Conservation (phyloP, 2,329 filamentous ascomycete species). For the Verticillium nubilum region DNA sequence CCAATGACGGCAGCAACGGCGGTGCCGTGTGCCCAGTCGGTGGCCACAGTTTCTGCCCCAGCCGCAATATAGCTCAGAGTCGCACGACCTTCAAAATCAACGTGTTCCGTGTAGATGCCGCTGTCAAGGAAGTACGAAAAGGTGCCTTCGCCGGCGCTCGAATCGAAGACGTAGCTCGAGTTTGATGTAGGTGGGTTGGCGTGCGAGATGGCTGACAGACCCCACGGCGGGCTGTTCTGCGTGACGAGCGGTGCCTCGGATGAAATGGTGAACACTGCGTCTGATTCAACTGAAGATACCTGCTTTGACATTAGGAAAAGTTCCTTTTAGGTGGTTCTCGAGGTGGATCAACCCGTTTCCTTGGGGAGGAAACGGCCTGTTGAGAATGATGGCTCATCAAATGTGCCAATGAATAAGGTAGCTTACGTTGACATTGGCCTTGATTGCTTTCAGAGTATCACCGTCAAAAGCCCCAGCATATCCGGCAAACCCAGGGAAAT, state of each 20-base stretch:
- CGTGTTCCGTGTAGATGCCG: constrained; percentile 16
- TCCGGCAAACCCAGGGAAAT: constrained; percentile 19
- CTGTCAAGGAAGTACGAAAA: constrained; percentile 20
- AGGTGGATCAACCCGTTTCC: too few species aligned
- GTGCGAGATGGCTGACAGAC: constrained; percentile 35
- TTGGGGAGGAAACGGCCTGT: too few species aligned
- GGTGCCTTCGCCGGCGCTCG: constrained; percentile 14
- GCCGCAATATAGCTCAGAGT: constrained; percentile 24
- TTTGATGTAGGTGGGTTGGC: constrained; percentile 13
- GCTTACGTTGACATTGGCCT: constrained; percentile 16
- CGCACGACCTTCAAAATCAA: constrained; percentile 37
- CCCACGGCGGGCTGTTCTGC: constrained; percentile 28
- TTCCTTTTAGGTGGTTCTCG: too few species aligned
- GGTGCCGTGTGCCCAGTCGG: constrained; percentile 37
- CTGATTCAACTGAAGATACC: neutral
- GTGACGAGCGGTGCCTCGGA: neutral
- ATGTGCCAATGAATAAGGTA: too few species aligned
- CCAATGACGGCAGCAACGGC: constrained; percentile 39
- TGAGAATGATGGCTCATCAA: neutral
- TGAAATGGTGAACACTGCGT: neutral
- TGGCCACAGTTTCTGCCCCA: constrained; percentile 3
- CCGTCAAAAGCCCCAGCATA: constrained; percentile 36
- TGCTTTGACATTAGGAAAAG: neutral
- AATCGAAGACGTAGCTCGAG: constrained; percentile 19
- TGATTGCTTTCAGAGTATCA: constrained; percentile 30